Evolutionary conservation across 306 rosid species (phyloP).

Genomic region (Vicia faba): DNA sequence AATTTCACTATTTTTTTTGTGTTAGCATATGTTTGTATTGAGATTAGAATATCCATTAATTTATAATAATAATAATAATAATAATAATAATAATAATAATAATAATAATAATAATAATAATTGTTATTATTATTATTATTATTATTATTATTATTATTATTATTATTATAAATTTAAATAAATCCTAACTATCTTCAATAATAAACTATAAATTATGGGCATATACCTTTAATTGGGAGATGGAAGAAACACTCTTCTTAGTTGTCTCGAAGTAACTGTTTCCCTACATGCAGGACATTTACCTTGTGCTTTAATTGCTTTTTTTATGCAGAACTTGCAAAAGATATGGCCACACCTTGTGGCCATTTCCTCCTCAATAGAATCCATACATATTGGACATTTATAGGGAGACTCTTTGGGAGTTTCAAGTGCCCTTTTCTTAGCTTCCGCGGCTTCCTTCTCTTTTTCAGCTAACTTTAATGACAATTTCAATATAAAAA

Average conservation of each 20-base stretch:
- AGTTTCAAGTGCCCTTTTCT: conserved; percentile 41
- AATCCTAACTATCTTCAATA: too few species aligned
- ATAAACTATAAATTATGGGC: too few species aligned
- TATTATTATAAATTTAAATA: too few species aligned
- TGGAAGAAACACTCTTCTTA: conserved; percentile 75
- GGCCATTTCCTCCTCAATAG: conserved; percentile 64
- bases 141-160: too few species aligned
- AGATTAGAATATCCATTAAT: too few species aligned
- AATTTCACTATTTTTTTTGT: too few species aligned
- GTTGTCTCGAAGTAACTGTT: conserved; percentile 56
- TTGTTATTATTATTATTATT: too few species aligned
- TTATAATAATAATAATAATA: too few species aligned
- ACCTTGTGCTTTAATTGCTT: conserved; percentile 53
- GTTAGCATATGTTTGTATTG: not conserved
- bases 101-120: too few species aligned
- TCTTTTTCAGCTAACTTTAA: too few species aligned
- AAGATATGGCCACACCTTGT: conserved; percentile 94
- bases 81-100: too few species aligned
- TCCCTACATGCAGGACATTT: conserved; percentile 91
- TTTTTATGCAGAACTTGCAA: conserved; percentile 67
- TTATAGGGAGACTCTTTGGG: conserved; percentile 62
- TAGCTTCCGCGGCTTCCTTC: not conserved
- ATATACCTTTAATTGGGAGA: conserved; percentile 53
- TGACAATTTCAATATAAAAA: too few species aligned
- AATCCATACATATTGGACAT: conserved; percentile 79